phyloP scores from a whole-genome alignment of 176 grass and related monocot species.

The Musa itinerans region DNA sequence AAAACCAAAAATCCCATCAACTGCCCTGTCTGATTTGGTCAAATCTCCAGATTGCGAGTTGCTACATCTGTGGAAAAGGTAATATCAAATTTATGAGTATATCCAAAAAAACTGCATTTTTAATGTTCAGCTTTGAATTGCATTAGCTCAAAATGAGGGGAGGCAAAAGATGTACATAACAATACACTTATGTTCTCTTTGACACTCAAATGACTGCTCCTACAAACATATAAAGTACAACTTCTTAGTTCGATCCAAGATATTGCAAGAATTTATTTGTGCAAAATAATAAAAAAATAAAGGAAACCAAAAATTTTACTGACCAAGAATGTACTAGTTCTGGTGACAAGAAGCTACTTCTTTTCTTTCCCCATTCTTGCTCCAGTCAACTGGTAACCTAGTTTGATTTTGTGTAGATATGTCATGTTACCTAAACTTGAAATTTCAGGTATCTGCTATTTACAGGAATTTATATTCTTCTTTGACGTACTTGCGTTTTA shows the following conservation, averaged over 20 bases:
- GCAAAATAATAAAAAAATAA: background rate
- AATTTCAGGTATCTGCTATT: background rate
- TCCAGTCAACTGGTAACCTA: too few relatives aligned
- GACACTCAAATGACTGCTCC: background rate
- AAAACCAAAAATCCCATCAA: slow-evolving; percentile 98
- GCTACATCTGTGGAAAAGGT: slow-evolving; percentile 59
- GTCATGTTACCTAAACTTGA: background rate
- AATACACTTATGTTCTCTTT: too few relatives aligned
- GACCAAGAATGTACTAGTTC: background rate
- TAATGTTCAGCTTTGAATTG: background rate
- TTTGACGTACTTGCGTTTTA: background rate
- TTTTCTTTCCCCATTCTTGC: background rate
- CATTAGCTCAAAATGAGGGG: too few relatives aligned
- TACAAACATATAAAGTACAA: background rate
- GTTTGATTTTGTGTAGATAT: too few relatives aligned
- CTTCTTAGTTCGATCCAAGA: background rate
- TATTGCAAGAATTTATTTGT: background rate
- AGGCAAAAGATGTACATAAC: too few relatives aligned
- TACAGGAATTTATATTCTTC: background rate
- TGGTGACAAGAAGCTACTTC: background rate
- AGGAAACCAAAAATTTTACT: too few relatives aligned
- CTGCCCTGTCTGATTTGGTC: slow-evolving; percentile 70
- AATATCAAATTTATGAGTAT: slow-evolving; percentile 16
- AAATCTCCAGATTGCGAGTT: slow-evolving; percentile 84
- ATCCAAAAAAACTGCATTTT: background rate